phyloP scores from a whole-genome alignment of 768 basidiomycete species.

The Tylopilus sp. region DNA sequence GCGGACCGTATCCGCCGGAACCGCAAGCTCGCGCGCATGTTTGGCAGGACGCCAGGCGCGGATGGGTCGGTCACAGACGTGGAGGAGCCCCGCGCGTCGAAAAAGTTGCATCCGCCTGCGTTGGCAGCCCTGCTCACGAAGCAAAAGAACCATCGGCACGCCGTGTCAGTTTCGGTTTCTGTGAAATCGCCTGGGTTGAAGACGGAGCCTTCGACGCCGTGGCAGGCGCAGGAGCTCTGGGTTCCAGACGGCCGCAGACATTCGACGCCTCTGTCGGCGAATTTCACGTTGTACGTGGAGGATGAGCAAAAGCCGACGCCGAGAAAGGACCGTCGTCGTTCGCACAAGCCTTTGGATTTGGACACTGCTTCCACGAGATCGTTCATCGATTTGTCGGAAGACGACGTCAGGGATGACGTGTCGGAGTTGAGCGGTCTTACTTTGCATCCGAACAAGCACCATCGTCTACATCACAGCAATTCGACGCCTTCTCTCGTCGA shows the following conservation, averaged over 20 bases:
- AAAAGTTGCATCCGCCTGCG: conserved; percentile 23
- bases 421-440: conserved; percentile 30
- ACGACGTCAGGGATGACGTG: conserved; percentile 37
- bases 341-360: conserved; percentile 11
- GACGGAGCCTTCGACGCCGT: conserved; percentile 27
- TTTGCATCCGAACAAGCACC: conserved; percentile 22
- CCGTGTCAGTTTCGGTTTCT: conserved; percentile 29
- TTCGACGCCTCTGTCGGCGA: conserved; percentile 53
- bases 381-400: conserved; percentile 68
- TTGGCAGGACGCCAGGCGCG: conserved; percentile 62
- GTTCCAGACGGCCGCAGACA: conserved; percentile 42
- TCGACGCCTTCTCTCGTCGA: conserved; percentile 48
- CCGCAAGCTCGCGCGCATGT: conserved; percentile 78
- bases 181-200: conserved; percentile 16
- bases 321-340: conserved; percentile 1
- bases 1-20: conserved; percentile 69
- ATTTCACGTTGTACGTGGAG: conserved; percentile 31
- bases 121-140: conserved; percentile 30
- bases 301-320: conserved; percentile 3
- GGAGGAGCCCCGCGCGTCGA: conserved; percentile 25
- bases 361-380: conserved; percentile 37
- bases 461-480: conserved; percentile 32
- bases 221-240: conserved; percentile 35
- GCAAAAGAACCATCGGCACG: conserved; percentile 30
- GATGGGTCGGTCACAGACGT: conserved; percentile 30